phyloP scores from a whole-genome alignment of 768 basidiomycete genomes.

The Hemileccinum rubropunctum region DNA sequence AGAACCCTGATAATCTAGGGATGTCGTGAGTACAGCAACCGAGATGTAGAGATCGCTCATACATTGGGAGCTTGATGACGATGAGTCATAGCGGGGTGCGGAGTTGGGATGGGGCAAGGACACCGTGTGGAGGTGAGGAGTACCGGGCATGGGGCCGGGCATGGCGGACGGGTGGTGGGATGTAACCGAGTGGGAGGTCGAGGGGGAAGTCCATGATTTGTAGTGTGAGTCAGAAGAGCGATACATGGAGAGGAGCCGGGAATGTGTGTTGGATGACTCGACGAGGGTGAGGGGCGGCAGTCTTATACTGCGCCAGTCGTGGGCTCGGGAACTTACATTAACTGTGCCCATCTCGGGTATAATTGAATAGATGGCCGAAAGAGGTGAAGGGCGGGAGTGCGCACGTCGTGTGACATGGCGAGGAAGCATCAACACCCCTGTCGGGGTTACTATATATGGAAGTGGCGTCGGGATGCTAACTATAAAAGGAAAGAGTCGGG shows the following conservation, averaged over 20 bases:
- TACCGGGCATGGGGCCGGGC: conserved; percentile 20
- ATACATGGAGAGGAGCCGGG: conserved; percentile 18
- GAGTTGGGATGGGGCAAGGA: conserved; percentile 33
- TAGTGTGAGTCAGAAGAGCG: conserved; percentile 18
- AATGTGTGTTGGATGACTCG: conserved; percentile 23
- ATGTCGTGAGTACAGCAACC: not conserved
- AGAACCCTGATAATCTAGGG: conserved; percentile 15
- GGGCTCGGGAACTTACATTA: conserved; percentile 22
- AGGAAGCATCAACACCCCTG: conserved; percentile 14
- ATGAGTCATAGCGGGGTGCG: conserved; percentile 12
- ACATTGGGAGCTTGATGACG: conserved; percentile 20
- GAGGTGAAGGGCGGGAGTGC: conserved; percentile 26
- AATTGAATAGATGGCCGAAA: conserved; percentile 14
- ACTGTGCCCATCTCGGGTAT: conserved; percentile 3
- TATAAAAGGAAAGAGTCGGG: conserved; percentile 21
- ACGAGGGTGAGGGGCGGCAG: conserved; percentile 3
- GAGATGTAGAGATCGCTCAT: not conserved
- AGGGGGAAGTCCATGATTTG: conserved; percentile 20
- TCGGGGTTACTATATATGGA: conserved; percentile 18
- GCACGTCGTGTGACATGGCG: conserved; percentile 19
- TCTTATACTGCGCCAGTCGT: conserved; percentile 28
- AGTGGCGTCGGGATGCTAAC: conserved; percentile 19
- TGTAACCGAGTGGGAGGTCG: conserved; percentile 4
- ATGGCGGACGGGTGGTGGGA: conserved; percentile 15
- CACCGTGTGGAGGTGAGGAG: conserved; percentile 28